These are phyloP conservation scores for Zygotorulaspora mrakii DNA, from an alignment of 1,139 yeast species.

Conservation along the genomic window DNA sequence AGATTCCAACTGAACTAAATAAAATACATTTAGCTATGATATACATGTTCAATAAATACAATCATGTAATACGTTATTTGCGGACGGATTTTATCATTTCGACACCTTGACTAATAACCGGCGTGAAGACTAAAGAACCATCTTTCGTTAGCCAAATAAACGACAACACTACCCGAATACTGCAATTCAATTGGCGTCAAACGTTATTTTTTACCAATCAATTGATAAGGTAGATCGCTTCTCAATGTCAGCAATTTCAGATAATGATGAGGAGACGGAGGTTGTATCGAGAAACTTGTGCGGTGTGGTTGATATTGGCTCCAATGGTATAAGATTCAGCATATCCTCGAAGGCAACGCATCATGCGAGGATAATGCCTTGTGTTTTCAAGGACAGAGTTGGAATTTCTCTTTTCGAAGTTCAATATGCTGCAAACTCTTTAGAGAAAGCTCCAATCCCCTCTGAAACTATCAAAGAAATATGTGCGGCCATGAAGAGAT, in stretches of 20 bases:
- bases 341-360: slow-evolving; percentile 60
- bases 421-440: slow-evolving; percentile 42
- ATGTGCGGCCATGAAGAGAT: slow-evolving; percentile 55
- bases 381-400: slow-evolving; percentile 63
- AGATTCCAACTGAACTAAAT: no score
- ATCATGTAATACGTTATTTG: no score
- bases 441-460: slow-evolving; percentile 50
- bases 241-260: slow-evolving; percentile 36
- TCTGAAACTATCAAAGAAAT: slow-evolving; percentile 52
- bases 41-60: no score
- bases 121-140: no score
- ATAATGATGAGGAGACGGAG: slow-evolving; percentile 45
- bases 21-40: no score
- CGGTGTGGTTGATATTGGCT: slow-evolving; percentile 66
- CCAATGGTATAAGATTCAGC: slow-evolving; percentile 64
- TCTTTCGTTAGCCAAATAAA: no score
- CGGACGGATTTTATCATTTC: no score
- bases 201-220: not conserved
- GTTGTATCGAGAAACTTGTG: slow-evolving; percentile 51
- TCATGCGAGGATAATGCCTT: slow-evolving; percentile 67
- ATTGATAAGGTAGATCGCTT: not conserved
- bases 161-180: no score
- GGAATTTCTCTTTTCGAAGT: slow-evolving; percentile 64
- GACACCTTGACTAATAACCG: no score
- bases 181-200: no score